Percentiles rank a stretch among this genome's conserved stretches.
Evolutionary conservation across 2,329 filamentous ascomycete species (phyloP).

Genomic region (Trichoderma atrobrunneum): DNA sequence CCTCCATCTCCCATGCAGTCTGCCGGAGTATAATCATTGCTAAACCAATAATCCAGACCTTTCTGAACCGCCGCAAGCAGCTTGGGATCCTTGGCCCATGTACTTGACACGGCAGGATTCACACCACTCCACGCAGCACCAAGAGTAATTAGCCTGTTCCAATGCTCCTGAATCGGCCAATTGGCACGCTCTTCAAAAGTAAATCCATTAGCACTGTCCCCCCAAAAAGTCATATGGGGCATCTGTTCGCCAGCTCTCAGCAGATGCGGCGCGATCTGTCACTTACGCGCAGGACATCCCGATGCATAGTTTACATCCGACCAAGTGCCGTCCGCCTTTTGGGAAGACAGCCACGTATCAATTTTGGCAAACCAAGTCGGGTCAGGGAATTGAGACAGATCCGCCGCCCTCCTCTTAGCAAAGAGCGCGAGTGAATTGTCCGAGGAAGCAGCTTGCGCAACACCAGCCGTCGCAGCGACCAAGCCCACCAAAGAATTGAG

Average conservation of each 20-base stretch:
- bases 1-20: constrained; percentile 27
- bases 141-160: constrained; percentile 26
- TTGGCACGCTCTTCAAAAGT: constrained; percentile 24
- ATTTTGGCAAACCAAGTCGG: constrained; percentile 23
- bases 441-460: constrained; percentile 4
- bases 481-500: not conserved
- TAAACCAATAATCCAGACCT: constrained; percentile 27
- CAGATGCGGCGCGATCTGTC: not conserved
- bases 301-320: constrained; percentile 26
- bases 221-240: no score
- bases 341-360: constrained; percentile 22
- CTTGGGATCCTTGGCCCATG: constrained; percentile 21
- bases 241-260: not conserved
- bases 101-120: constrained; percentile 21
- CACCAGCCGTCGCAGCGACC: not conserved
- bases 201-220: not conserved
- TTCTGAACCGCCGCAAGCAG: constrained; percentile 22
- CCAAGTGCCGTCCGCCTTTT: constrained; percentile 26
- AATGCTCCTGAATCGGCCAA: constrained; percentile 27
- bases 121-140: constrained; percentile 27
- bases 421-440: constrained; percentile 22
- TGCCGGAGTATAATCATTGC: constrained; percentile 24
- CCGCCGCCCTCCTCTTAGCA: constrained; percentile 22
- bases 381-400: constrained; percentile 26
- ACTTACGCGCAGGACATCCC: constrained; percentile 26